These are phyloP conservation scores for Saprolegnia diclina DNA, from an alignment of 352 stramenopile species.

Conservation along the genomic window DNA sequence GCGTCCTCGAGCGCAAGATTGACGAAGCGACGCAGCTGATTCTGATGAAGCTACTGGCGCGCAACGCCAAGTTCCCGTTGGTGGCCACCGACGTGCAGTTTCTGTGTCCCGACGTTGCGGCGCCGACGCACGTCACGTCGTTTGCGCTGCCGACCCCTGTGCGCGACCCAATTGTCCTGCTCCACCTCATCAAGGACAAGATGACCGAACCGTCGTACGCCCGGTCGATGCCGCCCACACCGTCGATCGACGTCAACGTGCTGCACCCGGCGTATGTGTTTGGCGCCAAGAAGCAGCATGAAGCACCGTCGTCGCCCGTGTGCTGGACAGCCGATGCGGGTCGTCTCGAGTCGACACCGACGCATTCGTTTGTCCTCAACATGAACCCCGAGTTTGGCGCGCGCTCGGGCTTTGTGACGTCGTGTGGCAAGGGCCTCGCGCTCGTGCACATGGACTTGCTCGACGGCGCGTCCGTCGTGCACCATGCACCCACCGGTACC, in stretches of 20 bases:
- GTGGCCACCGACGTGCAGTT: conserved; percentile 66
- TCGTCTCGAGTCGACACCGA: background rate
- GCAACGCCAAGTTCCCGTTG: conserved; percentile 82
- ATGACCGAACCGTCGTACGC: conserved; percentile 37
- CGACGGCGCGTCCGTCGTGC: background rate
- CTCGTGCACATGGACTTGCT: conserved; percentile 55
- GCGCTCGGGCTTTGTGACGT: conserved; percentile 63
- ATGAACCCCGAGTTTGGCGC: conserved; percentile 76
- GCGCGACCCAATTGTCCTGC: conserved; percentile 29
- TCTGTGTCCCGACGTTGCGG: conserved; percentile 49
- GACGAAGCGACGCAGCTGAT: conserved; percentile 81
- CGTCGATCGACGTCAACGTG: background rate
- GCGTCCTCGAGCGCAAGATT: conserved; percentile 76
- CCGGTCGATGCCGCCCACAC: conserved; percentile 1
- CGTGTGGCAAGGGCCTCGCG: conserved; percentile 69
- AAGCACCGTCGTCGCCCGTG: conserved; percentile 29
- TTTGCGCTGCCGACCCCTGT: conserved; percentile 42
- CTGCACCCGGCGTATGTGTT: background rate
- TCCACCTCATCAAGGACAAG: conserved; percentile 60
- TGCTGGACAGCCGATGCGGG: conserved; percentile 10
- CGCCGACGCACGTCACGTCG: conserved; percentile 36
- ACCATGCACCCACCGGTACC: background rate
- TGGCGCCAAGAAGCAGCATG: background rate
- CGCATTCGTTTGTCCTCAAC: conserved; percentile 65
- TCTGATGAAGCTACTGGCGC: conserved; percentile 79